Evolutionary conservation across 2,329 filamentous ascomycete genomes (phyloP).

Genomic region (Xylaria sp.): DNA sequence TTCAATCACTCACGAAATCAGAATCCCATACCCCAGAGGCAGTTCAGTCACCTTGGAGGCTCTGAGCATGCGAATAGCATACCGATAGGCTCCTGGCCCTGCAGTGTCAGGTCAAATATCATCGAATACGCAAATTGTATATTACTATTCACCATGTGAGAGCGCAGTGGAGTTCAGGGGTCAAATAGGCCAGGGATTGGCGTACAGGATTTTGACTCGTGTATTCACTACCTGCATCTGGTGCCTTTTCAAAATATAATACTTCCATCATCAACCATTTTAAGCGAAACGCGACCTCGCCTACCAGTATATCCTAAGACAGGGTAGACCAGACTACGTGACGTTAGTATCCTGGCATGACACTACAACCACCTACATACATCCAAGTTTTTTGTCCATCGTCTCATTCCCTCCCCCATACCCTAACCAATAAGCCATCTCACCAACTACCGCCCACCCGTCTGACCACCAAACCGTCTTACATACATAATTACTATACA

Average conservation of each 20-base stretch:
- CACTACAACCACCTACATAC: neutral
- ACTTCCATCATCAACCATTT: neutral
- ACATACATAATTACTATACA: slow-evolving; percentile 26
- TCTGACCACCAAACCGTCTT: slow-evolving; percentile 31
- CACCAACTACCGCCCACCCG: slow-evolving; percentile 11
- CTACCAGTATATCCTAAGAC: neutral
- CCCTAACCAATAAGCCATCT: slow-evolving; percentile 1
- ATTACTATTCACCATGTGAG: slow-evolving; percentile 18
- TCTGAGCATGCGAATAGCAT: neutral
- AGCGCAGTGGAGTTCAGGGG: slow-evolving; percentile 30
- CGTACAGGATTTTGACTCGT: slow-evolving; percentile 19
- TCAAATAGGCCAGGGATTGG: slow-evolving; percentile 18
- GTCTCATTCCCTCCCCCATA: neutral
- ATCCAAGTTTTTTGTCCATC: neutral
- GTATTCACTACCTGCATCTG: slow-evolving; percentile 13
- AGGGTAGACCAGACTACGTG: neutral
- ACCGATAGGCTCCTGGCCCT: neutral
- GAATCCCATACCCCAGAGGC: neutral
- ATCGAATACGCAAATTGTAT: slow-evolving; percentile 14
- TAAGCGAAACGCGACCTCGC: neutral
- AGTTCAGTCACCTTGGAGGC: neutral
- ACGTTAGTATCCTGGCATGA: neutral
- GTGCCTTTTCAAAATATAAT: neutral
- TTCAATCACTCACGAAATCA: neutral
- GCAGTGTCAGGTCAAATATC: neutral